Base-by-base conservation (phyloP, 2,329 filamentous ascomycete genomes). In the Claviceps fusiformis region DNA sequence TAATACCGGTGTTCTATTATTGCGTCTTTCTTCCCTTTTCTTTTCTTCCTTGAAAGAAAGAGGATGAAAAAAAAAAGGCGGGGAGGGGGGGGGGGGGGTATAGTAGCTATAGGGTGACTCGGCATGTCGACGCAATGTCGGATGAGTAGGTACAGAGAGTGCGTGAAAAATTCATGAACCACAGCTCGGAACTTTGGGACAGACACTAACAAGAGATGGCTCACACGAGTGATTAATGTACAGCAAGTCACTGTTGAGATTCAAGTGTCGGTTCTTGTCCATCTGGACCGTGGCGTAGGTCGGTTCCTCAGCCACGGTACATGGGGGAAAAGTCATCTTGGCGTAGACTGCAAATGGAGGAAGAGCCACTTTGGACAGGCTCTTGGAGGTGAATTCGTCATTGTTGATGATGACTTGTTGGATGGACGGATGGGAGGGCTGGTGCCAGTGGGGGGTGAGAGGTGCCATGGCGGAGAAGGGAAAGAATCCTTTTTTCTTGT, bases 211-310 rank as follows among this genome's bases (percentile, higher is more conserved):
- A 57, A 86, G 73, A 64, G 79, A 80, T 29, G 82, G 82, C 62
- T 82, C 80, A 68, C 82, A 86, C 5, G 79, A 82, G 69, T 86
- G 82, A 67, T 86, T 86, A 60, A 84, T 81, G 68, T 84, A 86
- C 49, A 86, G 66, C 63, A 86, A 65, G 63, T 85, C 82, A 62
- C 78, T 83, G 70, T 86, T 85, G 47, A 86, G 71, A 62, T 80
- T 76, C 61, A 85, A 68, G 65, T 86, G 82, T 55, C 70, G 70
- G 60, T 78, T 66, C 54, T 70, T 70, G 57, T 74, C 78, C 58
- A 76, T 77, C 68, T 86, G 82, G 31, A 85, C 81, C 2, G 82
- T 84, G 35, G 81, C 79, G 62, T 85, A 86, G 11, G 79, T 83
- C 3, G 80, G 73, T 58, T 75, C 73, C 3, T 72, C 67, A 52